phyloP scores from a whole-genome alignment of 176 grass and related monocot genomes.

The sorghum (Sorghum bicolor) region DNA sequence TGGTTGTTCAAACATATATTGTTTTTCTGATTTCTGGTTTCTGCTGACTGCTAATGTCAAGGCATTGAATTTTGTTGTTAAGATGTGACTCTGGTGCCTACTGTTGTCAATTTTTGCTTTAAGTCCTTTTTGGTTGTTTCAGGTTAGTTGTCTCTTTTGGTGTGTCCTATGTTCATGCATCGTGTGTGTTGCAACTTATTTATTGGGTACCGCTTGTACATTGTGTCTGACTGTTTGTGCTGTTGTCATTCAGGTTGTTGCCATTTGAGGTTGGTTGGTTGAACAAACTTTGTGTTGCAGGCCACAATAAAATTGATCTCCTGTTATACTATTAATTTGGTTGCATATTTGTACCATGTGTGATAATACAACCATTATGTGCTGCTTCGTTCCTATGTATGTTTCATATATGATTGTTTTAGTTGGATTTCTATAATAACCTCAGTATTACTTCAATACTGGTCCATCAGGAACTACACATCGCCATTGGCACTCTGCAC shows the following conservation, averaged over 20 bases:
- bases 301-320: background rate
- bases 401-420: background rate
- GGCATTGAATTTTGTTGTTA: background rate
- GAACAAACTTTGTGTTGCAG: background rate
- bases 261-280: background rate
- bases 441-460: background rate
- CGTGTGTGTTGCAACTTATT: background rate
- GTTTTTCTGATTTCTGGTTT: background rate
- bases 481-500: background rate
- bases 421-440: background rate
- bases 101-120: background rate
- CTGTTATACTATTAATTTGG: background rate
- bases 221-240: background rate
- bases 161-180: background rate
- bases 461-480: background rate
- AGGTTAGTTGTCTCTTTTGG: background rate
- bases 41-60: background rate
- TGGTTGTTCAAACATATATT: background rate
- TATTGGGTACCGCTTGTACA: background rate
- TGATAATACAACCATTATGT: background rate
- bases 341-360: background rate
- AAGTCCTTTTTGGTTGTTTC: background rate
- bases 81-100: background rate
- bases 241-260: conserved; percentile 7
- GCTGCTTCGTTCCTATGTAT: background rate